These are phyloP conservation scores for Paramecium sexaurelia DNA, from an alignment of 73 alveolate genomes.

Conservation along the genomic window DNA sequence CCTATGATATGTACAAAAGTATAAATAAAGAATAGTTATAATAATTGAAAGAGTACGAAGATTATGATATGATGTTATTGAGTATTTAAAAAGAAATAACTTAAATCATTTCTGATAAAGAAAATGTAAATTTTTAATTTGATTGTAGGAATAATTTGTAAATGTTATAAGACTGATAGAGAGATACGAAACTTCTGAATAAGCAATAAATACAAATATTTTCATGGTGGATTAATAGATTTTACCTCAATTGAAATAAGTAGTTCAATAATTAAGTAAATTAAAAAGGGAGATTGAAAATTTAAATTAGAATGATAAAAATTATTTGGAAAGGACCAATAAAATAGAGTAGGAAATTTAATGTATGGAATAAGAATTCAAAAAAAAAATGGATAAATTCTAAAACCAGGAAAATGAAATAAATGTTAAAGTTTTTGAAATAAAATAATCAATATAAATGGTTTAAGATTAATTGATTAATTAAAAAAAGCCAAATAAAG, in stretches of 20 bases:
- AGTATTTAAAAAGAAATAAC: neutral
- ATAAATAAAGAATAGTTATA: neutral
- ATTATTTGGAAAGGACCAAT: neutral
- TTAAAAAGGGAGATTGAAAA: conserved; percentile 20
- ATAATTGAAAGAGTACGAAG: neutral
- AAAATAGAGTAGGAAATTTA: conserved; percentile 16
- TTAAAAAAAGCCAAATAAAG: neutral
- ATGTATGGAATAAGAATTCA: conserved; percentile 17
- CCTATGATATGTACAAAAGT: neutral
- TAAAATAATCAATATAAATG: neutral
- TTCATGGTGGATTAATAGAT: conserved; percentile 47
- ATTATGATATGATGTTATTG: neutral
- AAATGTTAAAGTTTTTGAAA: neutral
- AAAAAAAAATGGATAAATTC: neutral
- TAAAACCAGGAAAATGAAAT: neutral
- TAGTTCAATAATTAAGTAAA: conserved; percentile 28
- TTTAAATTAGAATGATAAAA: neutral
- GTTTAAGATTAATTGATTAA: neutral
- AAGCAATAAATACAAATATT: neutral
- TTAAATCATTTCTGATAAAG: neutral
- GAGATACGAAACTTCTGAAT: neutral
- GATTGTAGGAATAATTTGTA: neutral
- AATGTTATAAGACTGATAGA: neutral
- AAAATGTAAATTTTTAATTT: neutral
- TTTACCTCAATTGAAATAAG: neutral